These are phyloP conservation scores for Colletotrichum chrysophilum DNA, from an alignment of 2,329 filamentous ascomycete genomes.

Conservation along the genomic window DNA sequence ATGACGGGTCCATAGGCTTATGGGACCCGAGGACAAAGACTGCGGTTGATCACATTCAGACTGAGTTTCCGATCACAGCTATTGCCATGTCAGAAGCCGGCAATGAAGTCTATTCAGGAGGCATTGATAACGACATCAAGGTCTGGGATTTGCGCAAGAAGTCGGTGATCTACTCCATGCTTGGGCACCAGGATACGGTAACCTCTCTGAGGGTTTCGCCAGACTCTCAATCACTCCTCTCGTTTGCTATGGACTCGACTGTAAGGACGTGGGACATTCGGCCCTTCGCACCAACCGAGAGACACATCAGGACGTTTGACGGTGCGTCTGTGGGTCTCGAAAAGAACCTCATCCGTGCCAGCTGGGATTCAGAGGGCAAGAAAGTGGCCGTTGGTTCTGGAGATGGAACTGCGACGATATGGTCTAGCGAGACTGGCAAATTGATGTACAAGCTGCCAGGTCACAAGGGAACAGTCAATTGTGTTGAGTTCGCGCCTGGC, in stretches of 20 bases:
- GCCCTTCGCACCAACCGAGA: conserved; percentile 88
- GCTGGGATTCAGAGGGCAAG: conserved; percentile 87
- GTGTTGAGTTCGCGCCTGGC: conserved; percentile 86
- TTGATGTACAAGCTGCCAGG: conserved; percentile 93
- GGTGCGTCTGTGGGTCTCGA: conserved; percentile 88
- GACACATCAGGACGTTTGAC: conserved; percentile 87
- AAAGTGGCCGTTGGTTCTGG: conserved; percentile 89
- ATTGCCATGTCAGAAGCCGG: conserved; percentile 92
- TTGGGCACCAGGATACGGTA: conserved; percentile 90
- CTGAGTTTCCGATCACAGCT: conserved; percentile 90
- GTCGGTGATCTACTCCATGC: conserved; percentile 82
- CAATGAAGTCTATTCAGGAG: conserved; percentile 92
- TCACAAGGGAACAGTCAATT: conserved; percentile 94
- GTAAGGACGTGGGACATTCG: conserved; percentile 96
- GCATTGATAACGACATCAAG: conserved; percentile 96
- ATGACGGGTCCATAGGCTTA: conserved; percentile 91
- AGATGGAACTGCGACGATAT: conserved; percentile 89
- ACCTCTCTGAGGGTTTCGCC: conserved; percentile 92
- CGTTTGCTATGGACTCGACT: conserved; percentile 92
- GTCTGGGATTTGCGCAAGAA: conserved; percentile 98
- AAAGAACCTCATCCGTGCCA: conserved; percentile 88
- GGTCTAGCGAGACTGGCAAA: conserved; percentile 89
- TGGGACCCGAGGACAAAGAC: conserved; percentile 95
- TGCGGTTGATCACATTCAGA: conserved; percentile 86
- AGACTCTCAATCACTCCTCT: conserved; percentile 87